Percentiles rank a stretch among this genome's conserved stretches.
phyloP scores from a whole-genome alignment of 306 rosid genomes.

The Cucumis hystrix region DNA sequence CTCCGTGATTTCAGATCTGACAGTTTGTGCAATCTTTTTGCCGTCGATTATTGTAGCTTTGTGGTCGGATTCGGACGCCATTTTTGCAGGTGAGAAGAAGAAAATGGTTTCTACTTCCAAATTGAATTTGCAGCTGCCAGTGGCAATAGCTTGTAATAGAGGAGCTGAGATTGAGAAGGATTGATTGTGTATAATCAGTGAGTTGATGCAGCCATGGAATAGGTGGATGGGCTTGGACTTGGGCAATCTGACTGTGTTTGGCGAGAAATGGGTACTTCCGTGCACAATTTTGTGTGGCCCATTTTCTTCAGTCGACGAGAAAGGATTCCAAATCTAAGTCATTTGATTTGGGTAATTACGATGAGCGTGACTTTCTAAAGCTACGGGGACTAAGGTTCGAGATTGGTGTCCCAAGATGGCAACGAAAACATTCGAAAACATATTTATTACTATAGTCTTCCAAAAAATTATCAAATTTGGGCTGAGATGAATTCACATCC shows the following conservation, averaged over 20 bases:
- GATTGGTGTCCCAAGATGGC: too few relatives aligned
- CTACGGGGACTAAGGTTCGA: too few relatives aligned
- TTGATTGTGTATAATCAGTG: neutral
- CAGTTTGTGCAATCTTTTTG: conserved; percentile 54
- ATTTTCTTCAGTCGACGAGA: neutral
- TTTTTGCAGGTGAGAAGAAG: neutral
- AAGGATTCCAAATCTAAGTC: too few relatives aligned
- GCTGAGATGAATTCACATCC: too few relatives aligned
- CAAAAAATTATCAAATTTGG: too few relatives aligned
- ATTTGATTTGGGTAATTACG: too few relatives aligned
- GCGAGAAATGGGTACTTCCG: neutral
- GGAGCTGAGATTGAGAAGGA: neutral
- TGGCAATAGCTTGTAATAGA: neutral
- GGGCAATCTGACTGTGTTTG: neutral
- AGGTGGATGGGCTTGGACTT: neutral
- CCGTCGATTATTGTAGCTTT: conserved; percentile 79
- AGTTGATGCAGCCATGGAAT: neutral
- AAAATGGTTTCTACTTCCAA: neutral
- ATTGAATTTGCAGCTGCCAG: neutral
- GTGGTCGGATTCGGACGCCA: conserved; percentile 26
- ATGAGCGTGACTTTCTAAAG: too few relatives aligned
- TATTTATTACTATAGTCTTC: too few relatives aligned
- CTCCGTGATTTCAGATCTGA: conserved; percentile 61
- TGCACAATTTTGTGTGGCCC: neutral
- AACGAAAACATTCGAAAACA: too few relatives aligned